These are phyloP conservation scores for Ustilago cynodontis DNA, from an alignment of 1,284 basidiomycete species.

Conservation along the genomic window DNA sequence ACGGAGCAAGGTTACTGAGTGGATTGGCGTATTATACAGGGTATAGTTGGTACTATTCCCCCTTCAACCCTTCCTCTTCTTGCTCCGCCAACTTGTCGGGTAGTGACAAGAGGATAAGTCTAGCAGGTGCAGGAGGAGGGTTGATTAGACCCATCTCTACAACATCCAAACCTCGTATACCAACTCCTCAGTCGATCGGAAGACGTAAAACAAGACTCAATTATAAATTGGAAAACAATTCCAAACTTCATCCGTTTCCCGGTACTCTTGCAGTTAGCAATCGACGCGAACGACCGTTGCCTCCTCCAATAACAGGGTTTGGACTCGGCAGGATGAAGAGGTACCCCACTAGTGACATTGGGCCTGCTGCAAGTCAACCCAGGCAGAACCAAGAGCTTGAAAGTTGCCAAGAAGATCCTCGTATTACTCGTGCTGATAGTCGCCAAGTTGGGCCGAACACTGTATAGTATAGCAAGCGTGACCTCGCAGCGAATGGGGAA, in stretches of 20 bases:
- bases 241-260: constrained; percentile 46
- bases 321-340: constrained; percentile 32
- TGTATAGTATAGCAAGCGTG: too few species aligned
- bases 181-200: constrained; percentile 21
- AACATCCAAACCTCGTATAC: constrained; percentile 10
- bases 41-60: constrained; percentile 24
- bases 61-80: neutral
- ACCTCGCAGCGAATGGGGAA: too few species aligned
- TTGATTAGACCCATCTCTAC: neutral
- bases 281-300: neutral
- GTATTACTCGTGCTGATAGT: too few species aligned
- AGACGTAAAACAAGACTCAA: constrained; percentile 27
- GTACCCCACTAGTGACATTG: too few species aligned
- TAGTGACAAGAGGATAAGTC: too few species aligned
- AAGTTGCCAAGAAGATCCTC: constrained; percentile 30
- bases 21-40: constrained; percentile 38
- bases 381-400: constrained; percentile 17
- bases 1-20: constrained; percentile 16
- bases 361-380: too few species aligned
- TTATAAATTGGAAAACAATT: constrained; percentile 42
- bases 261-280: constrained; percentile 13
- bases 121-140: neutral
- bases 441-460: too few species aligned
- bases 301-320: constrained; percentile 34
- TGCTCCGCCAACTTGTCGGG: too few species aligned